A percentile compares a stretch with the other conserved stretches of the same genome.
phyloP scores from a whole-genome alignment of 306 rosid genomes.

The Cicer bijugum region DNA sequence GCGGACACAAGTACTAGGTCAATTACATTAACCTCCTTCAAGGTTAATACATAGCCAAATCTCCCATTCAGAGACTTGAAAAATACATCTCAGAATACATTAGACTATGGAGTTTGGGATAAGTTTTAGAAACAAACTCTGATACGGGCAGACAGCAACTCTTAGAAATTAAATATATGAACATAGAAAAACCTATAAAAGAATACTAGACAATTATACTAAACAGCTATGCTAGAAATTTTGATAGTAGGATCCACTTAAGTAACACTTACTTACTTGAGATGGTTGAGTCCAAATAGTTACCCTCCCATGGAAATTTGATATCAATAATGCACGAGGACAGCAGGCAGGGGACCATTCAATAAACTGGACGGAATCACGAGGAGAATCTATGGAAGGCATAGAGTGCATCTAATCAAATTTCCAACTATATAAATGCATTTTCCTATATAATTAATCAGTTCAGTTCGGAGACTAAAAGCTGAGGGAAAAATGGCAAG shows the following conservation, averaged over 20 bases:
- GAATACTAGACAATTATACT: slow-evolving; percentile 10
- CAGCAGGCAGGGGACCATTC: slow-evolving; percentile 96
- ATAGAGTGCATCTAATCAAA: slow-evolving; percentile 40
- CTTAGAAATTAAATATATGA: slow-evolving; percentile 24
- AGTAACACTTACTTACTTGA: slow-evolving; percentile 65
- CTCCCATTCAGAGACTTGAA: slow-evolving; percentile 4
- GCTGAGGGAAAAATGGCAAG: background rate
- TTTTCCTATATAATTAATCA: slow-evolving; percentile 1
- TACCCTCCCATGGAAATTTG: slow-evolving; percentile 96
- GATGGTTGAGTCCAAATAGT: slow-evolving; percentile 97
- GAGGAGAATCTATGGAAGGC: slow-evolving; percentile 82
- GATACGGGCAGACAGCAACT: slow-evolving; percentile 27
- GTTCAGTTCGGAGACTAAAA: slow-evolving; percentile 30
- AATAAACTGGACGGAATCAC: slow-evolving; percentile 94
- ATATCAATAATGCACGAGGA: slow-evolving; percentile 80
- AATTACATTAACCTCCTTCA: slow-evolving; percentile 31
- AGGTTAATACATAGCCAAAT: slow-evolving; percentile 25
- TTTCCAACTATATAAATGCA: background rate
- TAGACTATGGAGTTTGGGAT: background rate
- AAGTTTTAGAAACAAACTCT: slow-evolving; percentile 36
- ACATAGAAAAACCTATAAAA: background rate
- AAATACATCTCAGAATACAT: slow-evolving; percentile 9
- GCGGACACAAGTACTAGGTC: slow-evolving; percentile 12
- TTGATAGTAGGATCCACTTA: slow-evolving; percentile 28
- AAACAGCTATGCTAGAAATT: slow-evolving; percentile 18